Base-by-base conservation (phyloP, 2,329 filamentous ascomycete genomes). In the Aaosphaeria arxii region DNA sequence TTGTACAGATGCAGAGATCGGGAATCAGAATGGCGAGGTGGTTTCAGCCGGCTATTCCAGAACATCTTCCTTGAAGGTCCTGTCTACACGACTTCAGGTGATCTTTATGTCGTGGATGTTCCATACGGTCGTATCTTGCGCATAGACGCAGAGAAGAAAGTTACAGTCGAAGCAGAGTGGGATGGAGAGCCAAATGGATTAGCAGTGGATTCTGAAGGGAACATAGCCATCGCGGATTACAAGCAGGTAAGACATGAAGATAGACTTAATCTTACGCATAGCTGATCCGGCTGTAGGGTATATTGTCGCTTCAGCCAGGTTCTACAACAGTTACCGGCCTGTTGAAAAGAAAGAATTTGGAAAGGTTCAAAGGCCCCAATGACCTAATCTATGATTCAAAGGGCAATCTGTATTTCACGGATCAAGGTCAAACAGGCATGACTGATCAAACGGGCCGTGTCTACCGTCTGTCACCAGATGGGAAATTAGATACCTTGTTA, bases 161-260 rank as follows among this genome's bases (percentile, higher is more conserved):
- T 67, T 1, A 62, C 47, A 0, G 67, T 71, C 5, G 61, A 57
- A 35, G 64, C 60, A 1, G 52, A 58, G 6, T 75, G 67, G 61
- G 71, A 75, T 49, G 72, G 71, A 1, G 71, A 74, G 43, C 72
- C 72, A 0, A 74, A 75, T 46, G 72, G 71, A 0, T 50, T 75
- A 3, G 70, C 64, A 0, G 57, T 67, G 0, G 61, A 62, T 1
- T 29, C 45, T 0, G 61, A 74, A 42, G 72, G 72, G 0, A 55
- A 56, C 6, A 45, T 74, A 0, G 43, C 74, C 0, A 55, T 74
- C 4, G 72, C 72, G 6, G 73, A 74, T 32, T 74, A 74, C 42
- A 74, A 74, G 46, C 70, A 74, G 59, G 71, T 71, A 52, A 7
- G 47, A 33, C 17, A 24, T 24, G 17, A 24, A 24, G 17, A 24